Percentiles rank a stretch among this genome's conserved stretches.
phyloP scores from a whole-genome alignment of 1,284 basidiomycete genomes.

The Fomitopsis betulina region DNA sequence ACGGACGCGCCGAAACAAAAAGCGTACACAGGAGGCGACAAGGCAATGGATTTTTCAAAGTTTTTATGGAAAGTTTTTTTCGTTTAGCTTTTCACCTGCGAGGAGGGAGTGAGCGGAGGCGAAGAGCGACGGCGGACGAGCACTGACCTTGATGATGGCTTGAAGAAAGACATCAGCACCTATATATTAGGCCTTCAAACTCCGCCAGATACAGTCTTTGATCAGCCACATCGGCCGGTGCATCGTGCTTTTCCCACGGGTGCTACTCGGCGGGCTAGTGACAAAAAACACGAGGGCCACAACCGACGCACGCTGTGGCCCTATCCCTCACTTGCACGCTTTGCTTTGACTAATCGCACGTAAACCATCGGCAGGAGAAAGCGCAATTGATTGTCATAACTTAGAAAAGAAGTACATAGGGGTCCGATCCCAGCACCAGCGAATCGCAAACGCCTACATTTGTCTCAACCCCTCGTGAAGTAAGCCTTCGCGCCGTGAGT shows the following conservation, averaged over 20 bases:
- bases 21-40: conserved; percentile 64
- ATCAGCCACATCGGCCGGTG: conserved; percentile 3
- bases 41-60: conserved; percentile 61
- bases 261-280: background rate
- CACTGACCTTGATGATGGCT: conserved; percentile 41
- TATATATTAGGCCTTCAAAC: conserved; percentile 29
- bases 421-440: background rate
- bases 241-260: background rate
- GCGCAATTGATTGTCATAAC: conserved; percentile 2
- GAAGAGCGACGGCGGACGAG: conserved; percentile 9
- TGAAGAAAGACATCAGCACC: conserved; percentile 28
- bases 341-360: conserved; percentile 5
- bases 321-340: conserved; percentile 1
- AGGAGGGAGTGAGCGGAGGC: conserved; percentile 8
- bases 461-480: conserved; percentile 68
- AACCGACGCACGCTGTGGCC: background rate
- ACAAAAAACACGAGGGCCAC: background rate
- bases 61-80: conserved; percentile 37
- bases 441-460: background rate
- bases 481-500: conserved; percentile 85
- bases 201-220: conserved; percentile 24
- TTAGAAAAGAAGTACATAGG: conserved; percentile 4
- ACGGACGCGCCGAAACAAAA: conserved; percentile 17
- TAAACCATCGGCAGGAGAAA: background rate
- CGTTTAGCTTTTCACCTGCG: conserved; percentile 40